These are phyloP conservation scores for Dittrichia graveolens DNA, from an alignment of 129 eudicot species.

Conservation along the genomic window DNA sequence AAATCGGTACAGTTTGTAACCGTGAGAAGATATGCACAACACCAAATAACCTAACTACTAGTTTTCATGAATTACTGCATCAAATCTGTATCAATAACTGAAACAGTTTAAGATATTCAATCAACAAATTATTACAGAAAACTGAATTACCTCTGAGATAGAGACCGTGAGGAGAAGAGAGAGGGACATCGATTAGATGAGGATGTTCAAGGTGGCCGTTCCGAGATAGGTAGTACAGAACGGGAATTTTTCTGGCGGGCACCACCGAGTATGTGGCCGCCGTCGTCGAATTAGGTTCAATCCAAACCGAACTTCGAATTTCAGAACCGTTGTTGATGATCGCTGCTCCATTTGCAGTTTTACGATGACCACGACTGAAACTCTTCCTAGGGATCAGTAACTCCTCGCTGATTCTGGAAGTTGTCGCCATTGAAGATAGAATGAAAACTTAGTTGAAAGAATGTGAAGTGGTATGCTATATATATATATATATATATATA, in stretches of 20 bases:
- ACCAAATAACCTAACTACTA: no score
- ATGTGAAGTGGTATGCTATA: slow-evolving; percentile 1
- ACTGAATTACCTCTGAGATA: slow-evolving; percentile 53
- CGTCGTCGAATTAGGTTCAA: slow-evolving; percentile 5
- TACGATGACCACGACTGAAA: neutral
- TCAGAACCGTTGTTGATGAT: slow-evolving; percentile 10
- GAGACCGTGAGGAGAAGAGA: slow-evolving; percentile 48
- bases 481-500: no score
- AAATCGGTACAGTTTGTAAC: no score
- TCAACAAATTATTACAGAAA: neutral
- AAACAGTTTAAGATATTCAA: no score
- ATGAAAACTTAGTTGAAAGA: slow-evolving; percentile 11
- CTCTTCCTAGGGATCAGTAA: slow-evolving; percentile 30
- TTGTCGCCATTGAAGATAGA: slow-evolving; percentile 32
- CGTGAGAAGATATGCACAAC: no score
- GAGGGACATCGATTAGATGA: slow-evolving; percentile 67
- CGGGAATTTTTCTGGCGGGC: slow-evolving; percentile 39
- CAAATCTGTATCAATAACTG: no score
- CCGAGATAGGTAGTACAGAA: slow-evolving; percentile 58
- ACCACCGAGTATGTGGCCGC: neutral
- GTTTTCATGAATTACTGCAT: no score
- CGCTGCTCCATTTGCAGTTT: neutral
- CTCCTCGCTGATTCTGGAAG: slow-evolving; percentile 42
- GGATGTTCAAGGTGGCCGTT: slow-evolving; percentile 79
- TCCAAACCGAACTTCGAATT: slow-evolving; percentile 18